phyloP scores from a whole-genome alignment of 2,329 filamentous ascomycete genomes.

The Coniella vitis region DNA sequence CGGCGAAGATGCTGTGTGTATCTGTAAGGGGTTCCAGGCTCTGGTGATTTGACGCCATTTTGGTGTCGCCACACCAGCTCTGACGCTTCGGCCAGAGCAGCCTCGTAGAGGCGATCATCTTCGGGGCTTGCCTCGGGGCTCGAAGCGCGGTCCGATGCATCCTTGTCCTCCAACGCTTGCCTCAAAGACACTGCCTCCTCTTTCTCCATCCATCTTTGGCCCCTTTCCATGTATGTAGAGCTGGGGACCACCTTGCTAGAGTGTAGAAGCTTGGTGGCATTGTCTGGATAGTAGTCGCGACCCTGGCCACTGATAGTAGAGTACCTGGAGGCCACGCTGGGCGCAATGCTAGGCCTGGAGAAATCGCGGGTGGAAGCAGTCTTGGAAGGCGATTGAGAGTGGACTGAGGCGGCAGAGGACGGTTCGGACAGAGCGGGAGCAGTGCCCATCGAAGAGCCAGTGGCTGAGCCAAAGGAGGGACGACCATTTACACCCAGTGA shows the following conservation, averaged over 20 bases:
- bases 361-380: slow-evolving; percentile 17
- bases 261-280: slow-evolving; percentile 38
- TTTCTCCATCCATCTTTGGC: slow-evolving; percentile 73
- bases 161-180: slow-evolving; percentile 67
- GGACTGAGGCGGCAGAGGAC: slow-evolving; percentile 17
- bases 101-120: slow-evolving; percentile 57
- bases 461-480: slow-evolving; percentile 27
- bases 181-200: slow-evolving; percentile 66
- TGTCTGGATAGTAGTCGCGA: slow-evolving; percentile 46
- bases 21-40: slow-evolving; percentile 57
- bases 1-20: slow-evolving; percentile 65
- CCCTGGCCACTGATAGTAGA: slow-evolving; percentile 38
- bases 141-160: slow-evolving; percentile 41
- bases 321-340: slow-evolving; percentile 44
- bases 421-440: slow-evolving; percentile 19
- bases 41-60: slow-evolving; percentile 47
- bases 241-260: slow-evolving; percentile 58
- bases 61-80: slow-evolving; percentile 74
- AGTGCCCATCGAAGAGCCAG: slow-evolving; percentile 23
- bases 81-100: slow-evolving; percentile 69
- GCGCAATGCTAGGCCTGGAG: slow-evolving; percentile 34
- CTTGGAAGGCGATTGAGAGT: slow-evolving; percentile 15
- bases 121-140: slow-evolving; percentile 50
- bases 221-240: slow-evolving; percentile 65
- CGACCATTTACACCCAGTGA: slow-evolving; percentile 24